Conservation (phyloP, 202 grass and related monocot genomes). For the Elaeis oleifera region DNA sequence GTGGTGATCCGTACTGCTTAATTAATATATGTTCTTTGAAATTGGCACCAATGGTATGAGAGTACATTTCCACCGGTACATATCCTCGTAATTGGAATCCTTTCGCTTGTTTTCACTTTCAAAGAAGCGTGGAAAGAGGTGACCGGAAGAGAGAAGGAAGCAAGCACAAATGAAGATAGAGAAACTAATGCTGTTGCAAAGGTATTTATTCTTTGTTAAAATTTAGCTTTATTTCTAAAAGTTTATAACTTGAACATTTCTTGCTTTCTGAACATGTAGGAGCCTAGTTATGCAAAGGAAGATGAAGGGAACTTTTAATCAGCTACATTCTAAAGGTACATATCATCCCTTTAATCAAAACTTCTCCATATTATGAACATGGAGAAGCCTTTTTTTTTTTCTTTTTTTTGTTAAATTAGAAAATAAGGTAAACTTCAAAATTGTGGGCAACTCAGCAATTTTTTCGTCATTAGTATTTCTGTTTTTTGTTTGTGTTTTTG, state of each 20-base stretch:
- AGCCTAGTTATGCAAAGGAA: slow-evolving; percentile 36
- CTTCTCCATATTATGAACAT: too few relatives aligned
- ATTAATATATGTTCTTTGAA: too few relatives aligned
- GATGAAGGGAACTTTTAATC: slow-evolving; percentile 67
- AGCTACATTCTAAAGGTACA: slow-evolving; percentile 76
- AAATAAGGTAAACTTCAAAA: too few relatives aligned
- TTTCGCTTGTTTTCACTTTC: not conserved
- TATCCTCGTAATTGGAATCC: too few relatives aligned
- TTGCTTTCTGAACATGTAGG: not conserved
- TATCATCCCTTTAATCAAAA: slow-evolving; percentile 1
- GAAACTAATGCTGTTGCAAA: not conserved
- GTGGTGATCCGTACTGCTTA: too few relatives aligned
- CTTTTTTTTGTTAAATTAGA: too few relatives aligned
- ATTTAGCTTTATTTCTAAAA: not conserved
- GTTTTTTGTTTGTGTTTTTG: too few relatives aligned
- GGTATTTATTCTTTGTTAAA: not conserved
- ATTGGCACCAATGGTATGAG: too few relatives aligned
- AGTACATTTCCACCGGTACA: too few relatives aligned
- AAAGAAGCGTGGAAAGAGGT: not conserved
- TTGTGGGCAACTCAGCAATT: too few relatives aligned
- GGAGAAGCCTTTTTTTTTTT: too few relatives aligned
- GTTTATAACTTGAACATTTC: not conserved
- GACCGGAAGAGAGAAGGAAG: not conserved
- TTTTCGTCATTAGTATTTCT: too few relatives aligned
- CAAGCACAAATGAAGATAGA: not conserved